Percentiles rank a stretch among this genome's conserved stretches.
These are phyloP conservation scores for rapeseed (Brassica napus) DNA, from an alignment of 345 rosid species.

Conservation along the genomic window Da-Ae NC_063448.1:11959001-11959500, in stretches of 20 bases:
- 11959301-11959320: not conserved
- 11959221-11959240: not conserved
- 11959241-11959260: not conserved
- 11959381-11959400: constrained; percentile 22
- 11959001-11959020: constrained; percentile 24
- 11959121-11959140: not conserved
- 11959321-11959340: not conserved
- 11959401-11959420: constrained; percentile 22
- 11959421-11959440: constrained; percentile 20
- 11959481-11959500: constrained; percentile 7
- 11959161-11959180: not conserved
- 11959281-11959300: constrained; percentile 3
- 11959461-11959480: constrained; percentile 18
- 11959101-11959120: not conserved
- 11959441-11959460: constrained; percentile 18
- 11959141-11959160: constrained; percentile 24
- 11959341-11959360: constrained; percentile 4
- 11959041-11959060: constrained; percentile 2
- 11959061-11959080: constrained; percentile 23
- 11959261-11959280: not conserved
- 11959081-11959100: constrained; percentile 25
- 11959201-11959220: not conserved
- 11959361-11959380: constrained; percentile 2
- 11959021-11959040: constrained; percentile 16
- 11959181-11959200: not conserved